These are phyloP conservation scores for Arachis monticola DNA, from an alignment of 331 rosid genomes.

Conservation along the genomic window DNA sequence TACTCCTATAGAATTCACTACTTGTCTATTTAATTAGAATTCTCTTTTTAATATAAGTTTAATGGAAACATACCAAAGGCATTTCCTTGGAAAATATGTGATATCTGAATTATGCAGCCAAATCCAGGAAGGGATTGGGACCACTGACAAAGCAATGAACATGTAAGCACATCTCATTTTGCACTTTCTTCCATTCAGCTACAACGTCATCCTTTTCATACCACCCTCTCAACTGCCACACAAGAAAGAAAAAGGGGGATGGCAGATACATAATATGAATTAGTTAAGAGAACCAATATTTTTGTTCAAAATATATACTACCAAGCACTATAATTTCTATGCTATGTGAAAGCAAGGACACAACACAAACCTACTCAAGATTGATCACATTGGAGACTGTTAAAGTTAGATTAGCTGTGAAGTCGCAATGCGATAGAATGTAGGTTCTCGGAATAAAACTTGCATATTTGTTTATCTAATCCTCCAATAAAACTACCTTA, in stretches of 20 bases:
- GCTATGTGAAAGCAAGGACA: constrained; percentile 14
- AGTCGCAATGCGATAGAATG: constrained; percentile 93
- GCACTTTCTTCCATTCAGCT: constrained; percentile 97
- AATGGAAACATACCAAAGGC: constrained; percentile 74
- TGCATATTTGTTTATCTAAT: constrained; percentile 55
- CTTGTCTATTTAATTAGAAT: not conserved
- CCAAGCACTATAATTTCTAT: not conserved
- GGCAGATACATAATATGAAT: not conserved
- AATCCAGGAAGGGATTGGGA: constrained; percentile 70
- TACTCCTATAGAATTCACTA: not conserved
- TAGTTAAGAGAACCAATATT: not conserved
- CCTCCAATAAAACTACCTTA: constrained; percentile 70
- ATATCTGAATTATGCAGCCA: constrained; percentile 88
- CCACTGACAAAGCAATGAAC: constrained; percentile 97
- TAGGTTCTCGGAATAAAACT: constrained; percentile 89
- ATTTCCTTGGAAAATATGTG: constrained; percentile 95
- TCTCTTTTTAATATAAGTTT: too few relatives aligned
- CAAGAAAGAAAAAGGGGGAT: not conserved
- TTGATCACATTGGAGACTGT: constrained; percentile 90
- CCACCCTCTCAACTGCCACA: constrained; percentile 90
- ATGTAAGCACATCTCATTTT: constrained; percentile 89
- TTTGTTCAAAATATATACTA: constrained; percentile 9
- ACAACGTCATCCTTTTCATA: constrained; percentile 93
- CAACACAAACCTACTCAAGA: constrained; percentile 76
- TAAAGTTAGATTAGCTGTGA: constrained; percentile 91